A percentile compares a stretch with the other conserved stretches of the same genome.
These are phyloP conservation scores for Massariosphaeria phaeospora DNA, from an alignment of 495 filamentous ascomycete species.

Conservation along the genomic window DNA sequence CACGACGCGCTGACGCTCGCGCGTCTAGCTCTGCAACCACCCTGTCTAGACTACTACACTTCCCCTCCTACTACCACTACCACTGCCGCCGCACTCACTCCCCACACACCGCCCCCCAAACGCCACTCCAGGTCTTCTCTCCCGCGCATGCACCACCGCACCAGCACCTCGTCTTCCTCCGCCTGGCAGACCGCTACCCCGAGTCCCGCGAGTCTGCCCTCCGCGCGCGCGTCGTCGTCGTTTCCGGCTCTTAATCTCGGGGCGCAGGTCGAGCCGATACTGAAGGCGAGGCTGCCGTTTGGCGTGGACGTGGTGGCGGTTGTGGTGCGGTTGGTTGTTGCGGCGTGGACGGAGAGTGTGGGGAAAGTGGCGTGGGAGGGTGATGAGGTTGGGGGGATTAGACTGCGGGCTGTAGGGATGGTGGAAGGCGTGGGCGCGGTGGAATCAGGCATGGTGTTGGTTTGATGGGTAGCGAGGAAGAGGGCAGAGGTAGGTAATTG, in stretches of 20 bases:
- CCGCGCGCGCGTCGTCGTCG: background rate
- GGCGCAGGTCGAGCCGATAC: background rate
- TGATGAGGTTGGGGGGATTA: background rate
- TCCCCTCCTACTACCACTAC: background rate
- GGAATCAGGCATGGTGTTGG: background rate
- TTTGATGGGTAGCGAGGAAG: too few species aligned
- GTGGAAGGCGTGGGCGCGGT: background rate
- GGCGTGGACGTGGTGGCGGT: constrained; percentile 8
- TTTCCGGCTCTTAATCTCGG: constrained; percentile 12
- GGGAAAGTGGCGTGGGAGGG: constrained; percentile 13
- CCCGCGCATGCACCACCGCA: too few species aligned
- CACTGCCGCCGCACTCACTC: background rate
- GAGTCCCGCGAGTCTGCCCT: background rate
- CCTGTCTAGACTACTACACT: background rate
- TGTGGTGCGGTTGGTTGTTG: constrained; percentile 18
- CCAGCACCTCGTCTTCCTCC: too few species aligned
- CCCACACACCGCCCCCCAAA: background rate
- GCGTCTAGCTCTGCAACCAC: background rate
- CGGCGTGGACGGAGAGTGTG: constrained; percentile 23
- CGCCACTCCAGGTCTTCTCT: background rate
- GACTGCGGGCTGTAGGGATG: background rate
- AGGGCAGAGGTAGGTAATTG: too few species aligned
- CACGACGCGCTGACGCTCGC: constrained; percentile 3
- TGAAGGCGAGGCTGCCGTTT: constrained; percentile 14
- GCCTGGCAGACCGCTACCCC: too few species aligned